phyloP scores from a whole-genome alignment of 257 asterid genomes.

The Nemophila menziesii region DNA sequence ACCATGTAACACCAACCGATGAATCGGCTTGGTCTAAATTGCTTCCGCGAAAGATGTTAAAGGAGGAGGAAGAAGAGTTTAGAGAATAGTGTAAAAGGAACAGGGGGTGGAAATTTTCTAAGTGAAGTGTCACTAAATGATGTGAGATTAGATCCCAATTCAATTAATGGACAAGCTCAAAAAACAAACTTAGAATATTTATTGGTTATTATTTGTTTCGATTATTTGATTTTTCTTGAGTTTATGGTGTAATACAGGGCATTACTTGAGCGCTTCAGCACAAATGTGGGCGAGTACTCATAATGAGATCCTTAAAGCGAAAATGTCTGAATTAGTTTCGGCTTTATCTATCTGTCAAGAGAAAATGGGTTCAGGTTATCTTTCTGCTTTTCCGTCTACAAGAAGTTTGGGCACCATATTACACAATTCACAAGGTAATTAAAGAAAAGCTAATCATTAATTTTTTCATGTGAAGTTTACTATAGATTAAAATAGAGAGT shows the following conservation, averaged over 20 bases:
- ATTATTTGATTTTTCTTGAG: background rate
- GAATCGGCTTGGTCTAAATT: constrained; percentile 59
- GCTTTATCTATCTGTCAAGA: constrained; percentile 50
- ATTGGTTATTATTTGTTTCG: constrained; percentile 18
- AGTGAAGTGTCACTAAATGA: constrained; percentile 47
- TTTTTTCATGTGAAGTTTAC: too few species aligned
- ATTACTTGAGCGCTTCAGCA: constrained; percentile 80
- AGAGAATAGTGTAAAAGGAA: too few species aligned
- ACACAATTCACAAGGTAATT: constrained; percentile 90
- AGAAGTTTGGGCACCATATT: constrained; percentile 92
- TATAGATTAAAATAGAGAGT: background rate
- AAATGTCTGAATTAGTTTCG: constrained; percentile 49
- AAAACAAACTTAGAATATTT: constrained; percentile 75
- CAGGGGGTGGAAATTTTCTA: constrained; percentile 24
- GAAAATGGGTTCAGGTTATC: constrained; percentile 66
- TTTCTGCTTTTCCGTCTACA: constrained; percentile 80
- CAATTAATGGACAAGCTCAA: constrained; percentile 74
- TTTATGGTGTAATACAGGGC: constrained; percentile 36
- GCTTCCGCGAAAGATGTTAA: constrained; percentile 60
- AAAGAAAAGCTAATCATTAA: constrained; percentile 6
- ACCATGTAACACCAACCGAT: constrained; percentile 79
- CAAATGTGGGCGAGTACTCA: constrained; percentile 86
- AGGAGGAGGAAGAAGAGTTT: constrained; percentile 57
- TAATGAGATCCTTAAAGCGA: constrained; percentile 41
- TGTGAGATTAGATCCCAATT: constrained; percentile 58